Percentiles rank a stretch among this genome's conserved stretches.
These are phyloP conservation scores for Scytalidium sp. DNA, from an alignment of 2,329 filamentous ascomycete genomes.

Conservation along the genomic window DNA sequence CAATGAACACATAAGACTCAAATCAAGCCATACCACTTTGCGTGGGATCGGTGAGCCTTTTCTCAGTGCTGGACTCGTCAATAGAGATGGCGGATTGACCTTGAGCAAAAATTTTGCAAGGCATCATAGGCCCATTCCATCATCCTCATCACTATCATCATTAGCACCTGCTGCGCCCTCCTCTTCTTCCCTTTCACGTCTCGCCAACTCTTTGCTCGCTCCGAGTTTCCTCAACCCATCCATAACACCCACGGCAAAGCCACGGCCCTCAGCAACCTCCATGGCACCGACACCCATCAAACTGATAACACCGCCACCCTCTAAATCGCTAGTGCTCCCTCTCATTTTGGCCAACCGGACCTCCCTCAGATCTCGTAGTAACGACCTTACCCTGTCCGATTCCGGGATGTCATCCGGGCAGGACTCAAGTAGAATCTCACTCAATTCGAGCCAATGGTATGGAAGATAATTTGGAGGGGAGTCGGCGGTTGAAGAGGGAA, in stretches of 20 bases:
- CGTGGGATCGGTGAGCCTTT: no score
- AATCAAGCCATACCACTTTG: no score
- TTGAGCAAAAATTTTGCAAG: neutral
- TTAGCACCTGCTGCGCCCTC: slow-evolving; percentile 49
- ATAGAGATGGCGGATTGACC: no score
- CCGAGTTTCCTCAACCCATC: slow-evolving; percentile 85
- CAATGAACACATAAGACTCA: no score
- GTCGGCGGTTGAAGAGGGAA: slow-evolving; percentile 69
- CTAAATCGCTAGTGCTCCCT: slow-evolving; percentile 65
- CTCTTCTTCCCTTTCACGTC: slow-evolving; percentile 74
- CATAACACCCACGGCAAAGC: slow-evolving; percentile 80
- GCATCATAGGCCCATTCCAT: slow-evolving; percentile 30
- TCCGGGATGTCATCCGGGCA: slow-evolving; percentile 79
- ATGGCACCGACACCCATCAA: slow-evolving; percentile 80
- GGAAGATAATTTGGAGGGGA: slow-evolving; percentile 71
- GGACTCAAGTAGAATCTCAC: slow-evolving; percentile 81
- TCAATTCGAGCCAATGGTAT: slow-evolving; percentile 93
- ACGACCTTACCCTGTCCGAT: slow-evolving; percentile 68
- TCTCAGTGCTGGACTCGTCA: no score
- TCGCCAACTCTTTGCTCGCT: slow-evolving; percentile 72
- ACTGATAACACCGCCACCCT: slow-evolving; percentile 69
- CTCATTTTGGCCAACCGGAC: slow-evolving; percentile 87
- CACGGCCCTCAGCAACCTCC: slow-evolving; percentile 85
- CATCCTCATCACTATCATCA: slow-evolving; percentile 58
- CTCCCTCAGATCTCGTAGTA: slow-evolving; percentile 81